Evolutionary conservation across 495 filamentous ascomycete genomes (phyloP), one percentile per base, ranked within the genome.

Genomic region (Xanthoparmelia taractica): DNA sequence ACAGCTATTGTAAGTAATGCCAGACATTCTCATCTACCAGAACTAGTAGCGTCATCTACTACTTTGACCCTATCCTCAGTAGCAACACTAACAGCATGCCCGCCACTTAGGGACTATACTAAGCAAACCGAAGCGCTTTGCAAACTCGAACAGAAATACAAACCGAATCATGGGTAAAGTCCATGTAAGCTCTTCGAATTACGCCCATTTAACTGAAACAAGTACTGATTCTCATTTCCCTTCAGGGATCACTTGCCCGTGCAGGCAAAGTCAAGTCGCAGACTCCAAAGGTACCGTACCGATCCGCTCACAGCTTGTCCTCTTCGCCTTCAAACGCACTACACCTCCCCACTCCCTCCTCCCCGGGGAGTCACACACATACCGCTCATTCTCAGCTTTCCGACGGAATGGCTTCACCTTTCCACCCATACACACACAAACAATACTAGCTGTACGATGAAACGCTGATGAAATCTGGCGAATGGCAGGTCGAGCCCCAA

Each of bases 261-360:
- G 92, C 93, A 73, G 94, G 93, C 83, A 94, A 94, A 82, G 90
- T 94, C 80, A 91, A 91, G 85, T 87, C 88, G 75, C 89, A 91
- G 74, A 93, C 90, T 72, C 90, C 90, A 72, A 93, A 94, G 87
- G 88, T 90, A 83, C 75, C 79, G 69, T 40, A 48, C 54, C 55
- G 43, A 57, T 27, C 57, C 25, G 4, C 65, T 37, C 40, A 65
- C 61, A 57, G 27, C 60, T n/a, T 34, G 64, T 43, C 27, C 65
- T 61, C 67, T 58, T 57, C 64, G 73, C 13, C 5, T 18, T 23
- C n/a, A 17, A n/a, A 20, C 20, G 58, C 58, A 36, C 29, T 58
- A 23, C 27, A 37, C 18, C 11, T 45, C n/a, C n/a, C n/a, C n/a
- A n/a, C n/a, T n/a, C n/a, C n/a, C n/a, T n/a, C n/a, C n/a, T n/a